These are phyloP conservation scores for Macrotyloma uniflorum DNA, from an alignment of 306 rosid genomes.

Conservation along the genomic window DNA sequence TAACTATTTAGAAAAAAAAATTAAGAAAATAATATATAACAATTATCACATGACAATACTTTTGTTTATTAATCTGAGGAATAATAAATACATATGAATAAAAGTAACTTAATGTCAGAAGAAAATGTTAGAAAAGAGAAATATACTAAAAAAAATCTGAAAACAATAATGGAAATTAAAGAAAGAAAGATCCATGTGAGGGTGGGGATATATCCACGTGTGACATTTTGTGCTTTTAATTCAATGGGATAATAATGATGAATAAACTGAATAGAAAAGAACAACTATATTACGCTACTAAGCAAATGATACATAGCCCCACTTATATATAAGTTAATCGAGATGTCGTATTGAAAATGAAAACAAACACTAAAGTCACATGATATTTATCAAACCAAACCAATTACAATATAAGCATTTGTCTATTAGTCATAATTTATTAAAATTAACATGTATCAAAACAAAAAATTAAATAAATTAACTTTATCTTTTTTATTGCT, in stretches of 20 bases:
- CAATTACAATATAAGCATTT: neutral
- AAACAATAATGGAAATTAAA: neutral
- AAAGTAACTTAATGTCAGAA: no score
- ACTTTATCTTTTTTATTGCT: neutral
- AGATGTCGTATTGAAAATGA: conserved; percentile 13
- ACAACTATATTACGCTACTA: neutral
- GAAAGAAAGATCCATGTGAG: neutral
- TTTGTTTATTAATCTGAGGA: no score
- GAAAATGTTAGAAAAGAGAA: no score
- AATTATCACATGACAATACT: no score
- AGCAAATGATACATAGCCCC: neutral
- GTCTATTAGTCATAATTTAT: neutral
- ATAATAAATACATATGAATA: no score
- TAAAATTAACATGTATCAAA: neutral
- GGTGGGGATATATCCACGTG: neutral
- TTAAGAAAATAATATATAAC: no score
- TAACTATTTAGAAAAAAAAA: no score
- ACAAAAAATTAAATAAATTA: neutral
- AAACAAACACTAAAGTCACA: neutral
- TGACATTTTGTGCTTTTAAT: neutral
- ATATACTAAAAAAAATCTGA: no score
- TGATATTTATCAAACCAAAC: neutral
- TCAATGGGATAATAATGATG: neutral
- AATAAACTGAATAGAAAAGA: neutral
- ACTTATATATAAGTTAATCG: conserved; percentile 25